phyloP scores from a whole-genome alignment of 257 asterid species.

The Misopates orontium region DNA sequence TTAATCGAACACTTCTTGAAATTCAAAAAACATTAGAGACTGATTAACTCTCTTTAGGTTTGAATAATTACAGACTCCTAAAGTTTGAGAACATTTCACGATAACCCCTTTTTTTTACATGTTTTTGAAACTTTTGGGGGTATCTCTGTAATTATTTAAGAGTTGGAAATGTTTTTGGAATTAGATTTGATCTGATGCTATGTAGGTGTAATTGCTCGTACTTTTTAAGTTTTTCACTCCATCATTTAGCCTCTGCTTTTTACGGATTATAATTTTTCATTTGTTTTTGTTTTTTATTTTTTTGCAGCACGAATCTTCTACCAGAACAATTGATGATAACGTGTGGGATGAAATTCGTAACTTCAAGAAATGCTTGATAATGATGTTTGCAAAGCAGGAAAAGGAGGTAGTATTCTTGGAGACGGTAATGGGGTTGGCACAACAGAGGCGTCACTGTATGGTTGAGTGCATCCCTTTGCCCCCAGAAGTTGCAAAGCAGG shows the following conservation, averaged over 20 bases:
- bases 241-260: not conserved
- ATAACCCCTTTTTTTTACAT: too few relatives aligned
- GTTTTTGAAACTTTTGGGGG: too few relatives aligned
- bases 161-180: too few relatives aligned
- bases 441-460: constrained; percentile 83
- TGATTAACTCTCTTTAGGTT: too few relatives aligned
- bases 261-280: constrained; percentile 5
- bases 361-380: constrained; percentile 95
- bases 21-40: too few relatives aligned
- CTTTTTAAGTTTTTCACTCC: constrained; percentile 10
- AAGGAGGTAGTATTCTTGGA: constrained; percentile 81
- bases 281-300: constrained; percentile 9
- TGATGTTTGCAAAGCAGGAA: constrained; percentile 89
- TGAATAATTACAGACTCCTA: too few relatives aligned
- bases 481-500: constrained; percentile 76
- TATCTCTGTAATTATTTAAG: too few relatives aligned
- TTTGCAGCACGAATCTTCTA: constrained; percentile 82
- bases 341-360: constrained; percentile 94
- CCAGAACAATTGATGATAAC: constrained; percentile 78
- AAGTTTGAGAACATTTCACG: too few relatives aligned
- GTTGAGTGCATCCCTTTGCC: constrained; percentile 92
- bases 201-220: too few relatives aligned
- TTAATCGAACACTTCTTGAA: too few relatives aligned
- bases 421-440: constrained; percentile 82
- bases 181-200: too few relatives aligned